Evolutionary conservation across 805 yeast species (phyloP).

Genomic region (Candida sphagnicola): DNA sequence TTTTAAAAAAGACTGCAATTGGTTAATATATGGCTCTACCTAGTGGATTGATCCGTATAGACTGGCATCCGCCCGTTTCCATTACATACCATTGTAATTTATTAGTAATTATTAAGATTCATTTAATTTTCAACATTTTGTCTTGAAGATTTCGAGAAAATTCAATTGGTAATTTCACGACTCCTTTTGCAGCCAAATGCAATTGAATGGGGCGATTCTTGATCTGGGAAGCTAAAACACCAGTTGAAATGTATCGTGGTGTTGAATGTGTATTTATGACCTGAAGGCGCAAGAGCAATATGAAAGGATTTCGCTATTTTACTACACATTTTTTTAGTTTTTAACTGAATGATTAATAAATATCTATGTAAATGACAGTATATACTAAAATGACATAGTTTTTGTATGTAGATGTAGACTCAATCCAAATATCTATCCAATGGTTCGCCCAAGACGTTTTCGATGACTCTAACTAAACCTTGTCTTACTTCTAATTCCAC

Average conservation of each 20-base stretch:
- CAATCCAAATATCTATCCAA: slow-evolving; percentile 72
- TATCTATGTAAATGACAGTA: not conserved
- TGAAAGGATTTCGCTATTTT: too few species aligned
- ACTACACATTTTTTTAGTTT: too few species aligned
- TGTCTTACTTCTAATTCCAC: slow-evolving; percentile 89
- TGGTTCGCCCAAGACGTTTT: slow-evolving; percentile 91
- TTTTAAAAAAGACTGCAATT: slow-evolving; percentile 53
- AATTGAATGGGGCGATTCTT: too few species aligned
- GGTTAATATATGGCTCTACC: slow-evolving; percentile 12
- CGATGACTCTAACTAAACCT: slow-evolving; percentile 87
- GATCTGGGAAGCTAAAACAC: too few species aligned
- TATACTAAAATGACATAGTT: too few species aligned
- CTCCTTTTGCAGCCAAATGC: not conserved
- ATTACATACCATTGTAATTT: slow-evolving; percentile 8
- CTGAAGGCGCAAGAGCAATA: too few species aligned
- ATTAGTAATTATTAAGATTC: not conserved
- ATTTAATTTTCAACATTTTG: not conserved
- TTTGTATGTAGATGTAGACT: too few species aligned
- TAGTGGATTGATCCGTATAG: too few species aligned
- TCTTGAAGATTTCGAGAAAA: slow-evolving; percentile 8
- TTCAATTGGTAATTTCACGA: slow-evolving; percentile 8
- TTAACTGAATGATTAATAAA: too few species aligned
- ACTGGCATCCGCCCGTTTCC: too few species aligned
- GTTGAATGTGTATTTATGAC: too few species aligned
- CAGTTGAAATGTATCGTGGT: too few species aligned